phyloP scores from a whole-genome alignment of 305 asterid species.

The Rubia tinctorum region DNA sequence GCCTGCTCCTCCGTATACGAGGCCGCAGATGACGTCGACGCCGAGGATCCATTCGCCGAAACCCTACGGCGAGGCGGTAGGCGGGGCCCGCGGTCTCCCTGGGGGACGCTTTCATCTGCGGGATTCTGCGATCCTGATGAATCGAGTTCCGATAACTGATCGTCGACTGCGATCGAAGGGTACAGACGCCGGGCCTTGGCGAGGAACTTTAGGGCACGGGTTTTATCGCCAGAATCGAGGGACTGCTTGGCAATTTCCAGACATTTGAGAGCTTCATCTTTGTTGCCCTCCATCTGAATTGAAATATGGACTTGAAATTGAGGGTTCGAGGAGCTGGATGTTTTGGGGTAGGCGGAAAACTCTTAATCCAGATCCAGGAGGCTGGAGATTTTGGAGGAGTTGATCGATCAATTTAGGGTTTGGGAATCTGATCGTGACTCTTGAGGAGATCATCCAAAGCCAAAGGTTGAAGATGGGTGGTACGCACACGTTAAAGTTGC shows the following conservation, averaged over 20 bases:
- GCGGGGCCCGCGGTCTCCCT: slow-evolving; percentile 48
- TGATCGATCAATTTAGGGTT: slow-evolving; percentile 5
- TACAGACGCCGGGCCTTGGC: slow-evolving; percentile 81
- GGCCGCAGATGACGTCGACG: slow-evolving; percentile 35
- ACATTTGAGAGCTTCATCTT: slow-evolving; percentile 93
- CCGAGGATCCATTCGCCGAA: slow-evolving; percentile 33
- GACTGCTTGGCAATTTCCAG: slow-evolving; percentile 64
- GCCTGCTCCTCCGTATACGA: slow-evolving; percentile 70
- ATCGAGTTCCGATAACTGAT: slow-evolving; percentile 44
- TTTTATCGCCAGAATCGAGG: slow-evolving; percentile 66
- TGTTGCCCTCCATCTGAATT: slow-evolving; percentile 81
- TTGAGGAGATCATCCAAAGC: slow-evolving; percentile 4
- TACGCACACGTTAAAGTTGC: neutral
- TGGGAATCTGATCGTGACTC: neutral
- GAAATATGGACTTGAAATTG: neutral
- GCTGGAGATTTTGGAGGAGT: neutral
- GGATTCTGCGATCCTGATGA: slow-evolving; percentile 35
- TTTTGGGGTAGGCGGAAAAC: neutral
- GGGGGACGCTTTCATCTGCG: slow-evolving; percentile 26
- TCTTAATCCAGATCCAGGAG: neutral
- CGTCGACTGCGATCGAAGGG: slow-evolving; percentile 60
- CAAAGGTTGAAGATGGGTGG: neutral
- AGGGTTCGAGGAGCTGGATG: neutral
- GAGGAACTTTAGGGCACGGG: slow-evolving; percentile 73
- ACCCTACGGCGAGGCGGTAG: slow-evolving; percentile 73